These are phyloP conservation scores for Linnemannia elongata DNA, from an alignment of 192 early-diverging fungal genomes.

Conservation along the genomic window DNA sequence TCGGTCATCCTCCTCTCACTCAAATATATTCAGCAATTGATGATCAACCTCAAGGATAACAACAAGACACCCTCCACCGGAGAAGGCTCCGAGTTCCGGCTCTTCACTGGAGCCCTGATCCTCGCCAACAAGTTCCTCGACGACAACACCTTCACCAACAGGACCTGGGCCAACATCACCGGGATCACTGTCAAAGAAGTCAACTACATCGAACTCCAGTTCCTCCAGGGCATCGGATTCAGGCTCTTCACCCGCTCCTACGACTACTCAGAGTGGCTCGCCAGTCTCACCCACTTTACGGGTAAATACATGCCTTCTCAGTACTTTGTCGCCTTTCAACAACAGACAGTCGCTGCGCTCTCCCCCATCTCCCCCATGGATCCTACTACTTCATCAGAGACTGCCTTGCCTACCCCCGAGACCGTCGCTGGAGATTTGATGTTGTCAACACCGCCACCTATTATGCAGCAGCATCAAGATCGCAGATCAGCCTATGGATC, in stretches of 20 bases:
- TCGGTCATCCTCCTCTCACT: slow-evolving; percentile 65
- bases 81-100: slow-evolving; percentile 67
- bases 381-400: not conserved
- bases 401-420: not conserved
- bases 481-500: not conserved
- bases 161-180: slow-evolving; percentile 90
- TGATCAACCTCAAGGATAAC: slow-evolving; percentile 51
- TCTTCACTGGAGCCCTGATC: slow-evolving; percentile 69
- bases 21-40: slow-evolving; percentile 67
- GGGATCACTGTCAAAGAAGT: slow-evolving; percentile 85
- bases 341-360: slow-evolving; percentile 37
- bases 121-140: slow-evolving; percentile 85
- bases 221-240: slow-evolving; percentile 80
- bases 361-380: slow-evolving; percentile 45
- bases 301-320: slow-evolving; percentile 53
- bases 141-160: slow-evolving; percentile 93
- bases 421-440: not conserved
- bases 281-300: slow-evolving; percentile 58
- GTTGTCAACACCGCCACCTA: not conserved
- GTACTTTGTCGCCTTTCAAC: slow-evolving; percentile 35
- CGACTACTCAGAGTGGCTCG: slow-evolving; percentile 81
- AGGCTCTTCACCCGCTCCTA: slow-evolving; percentile 74
- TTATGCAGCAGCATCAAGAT: slow-evolving; percentile 1
- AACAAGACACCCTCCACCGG: slow-evolving; percentile 61
- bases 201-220: slow-evolving; percentile 87